Evolutionary conservation across 2,329 filamentous ascomycete species (phyloP).

Genomic region (Bipolaris oryzae): DNA sequence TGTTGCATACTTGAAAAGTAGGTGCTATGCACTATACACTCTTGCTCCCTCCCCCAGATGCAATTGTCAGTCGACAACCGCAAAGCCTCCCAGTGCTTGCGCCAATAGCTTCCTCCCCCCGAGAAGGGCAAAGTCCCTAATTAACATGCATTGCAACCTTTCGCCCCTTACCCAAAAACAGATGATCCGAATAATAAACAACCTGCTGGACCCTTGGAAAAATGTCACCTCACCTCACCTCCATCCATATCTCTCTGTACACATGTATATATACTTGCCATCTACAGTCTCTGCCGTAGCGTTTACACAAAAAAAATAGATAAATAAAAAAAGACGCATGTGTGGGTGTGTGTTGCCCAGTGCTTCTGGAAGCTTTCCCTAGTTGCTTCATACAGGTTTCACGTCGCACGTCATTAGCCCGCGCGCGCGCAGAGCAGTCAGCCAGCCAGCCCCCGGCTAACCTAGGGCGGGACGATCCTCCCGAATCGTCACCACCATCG

Average conservation of each 20-base stretch:
- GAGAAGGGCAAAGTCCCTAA: conserved; percentile 22
- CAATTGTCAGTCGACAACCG: not conserved
- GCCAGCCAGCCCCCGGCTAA: conserved; percentile 21
- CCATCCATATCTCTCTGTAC: not conserved
- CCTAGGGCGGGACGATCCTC: conserved; percentile 21
- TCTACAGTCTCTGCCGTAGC: not conserved
- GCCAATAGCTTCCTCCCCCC: too few relatives aligned
- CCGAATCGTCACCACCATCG: conserved; percentile 17
- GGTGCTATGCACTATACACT: not conserved
- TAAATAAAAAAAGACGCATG: too few relatives aligned
- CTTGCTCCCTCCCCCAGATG: too few relatives aligned
- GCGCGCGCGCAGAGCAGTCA: not conserved
- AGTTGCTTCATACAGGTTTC: conserved; percentile 31
- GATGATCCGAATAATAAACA: too few relatives aligned
- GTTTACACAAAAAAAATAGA: too few relatives aligned
- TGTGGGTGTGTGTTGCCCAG: not conserved
- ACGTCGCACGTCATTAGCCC: conserved; percentile 32
- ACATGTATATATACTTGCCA: not conserved
- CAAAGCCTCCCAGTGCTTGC: conserved; percentile 18
- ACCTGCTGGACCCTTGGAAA: too few relatives aligned
- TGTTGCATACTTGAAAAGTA: not conserved
- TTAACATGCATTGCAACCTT: conserved; percentile 14
- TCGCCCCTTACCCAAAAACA: not conserved
- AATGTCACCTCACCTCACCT: too few relatives aligned
- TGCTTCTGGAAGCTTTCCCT: conserved; percentile 18